Conservation (phyloP, 202 grass and related monocot genomes). For the Dendrocalamus latiflorus region DNA sequence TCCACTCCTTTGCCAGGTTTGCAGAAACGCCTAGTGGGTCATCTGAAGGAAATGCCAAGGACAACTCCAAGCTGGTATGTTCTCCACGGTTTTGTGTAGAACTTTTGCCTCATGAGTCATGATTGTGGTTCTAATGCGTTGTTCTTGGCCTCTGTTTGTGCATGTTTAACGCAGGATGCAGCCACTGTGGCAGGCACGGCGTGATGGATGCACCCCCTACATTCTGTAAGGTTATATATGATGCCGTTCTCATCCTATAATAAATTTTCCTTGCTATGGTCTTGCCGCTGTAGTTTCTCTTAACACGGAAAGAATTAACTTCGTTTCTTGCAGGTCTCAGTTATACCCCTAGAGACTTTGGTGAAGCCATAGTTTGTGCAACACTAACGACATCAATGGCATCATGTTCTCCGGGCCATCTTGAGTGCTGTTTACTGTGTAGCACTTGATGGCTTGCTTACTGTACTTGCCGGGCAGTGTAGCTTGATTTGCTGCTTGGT, state of each 20-base stretch:
- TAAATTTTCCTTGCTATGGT: not conserved
- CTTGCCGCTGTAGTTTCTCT: not conserved
- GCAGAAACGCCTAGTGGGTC: constrained; percentile 34
- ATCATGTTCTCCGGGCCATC: constrained; percentile 24
- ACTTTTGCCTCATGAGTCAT: not conserved
- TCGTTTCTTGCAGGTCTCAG: constrained; percentile 5
- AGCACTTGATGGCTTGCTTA: constrained; percentile 25
- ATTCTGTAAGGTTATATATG: constrained; percentile 22
- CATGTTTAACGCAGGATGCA: constrained; percentile 41
- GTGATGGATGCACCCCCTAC: constrained; percentile 22
- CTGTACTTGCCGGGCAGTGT: constrained; percentile 23
- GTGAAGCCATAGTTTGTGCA: constrained; percentile 39
- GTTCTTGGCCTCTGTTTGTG: not conserved
- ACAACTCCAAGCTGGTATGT: constrained; percentile 52
- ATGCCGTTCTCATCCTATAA: not conserved
- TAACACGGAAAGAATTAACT: constrained; percentile 10
- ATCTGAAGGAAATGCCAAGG: constrained; percentile 46
- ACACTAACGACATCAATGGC: constrained; percentile 36
- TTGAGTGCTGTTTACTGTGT: constrained; percentile 32
- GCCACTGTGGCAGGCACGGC: constrained; percentile 50
- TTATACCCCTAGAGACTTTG: constrained; percentile 11
- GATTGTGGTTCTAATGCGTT: not conserved
- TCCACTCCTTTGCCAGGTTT: constrained; percentile 50
- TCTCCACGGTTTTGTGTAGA: not conserved
- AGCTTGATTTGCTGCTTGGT: too few species aligned